These are phyloP conservation scores for Talinum fruticosum DNA, from an alignment of 148 eudicot species.

Conservation along the genomic window DNA sequence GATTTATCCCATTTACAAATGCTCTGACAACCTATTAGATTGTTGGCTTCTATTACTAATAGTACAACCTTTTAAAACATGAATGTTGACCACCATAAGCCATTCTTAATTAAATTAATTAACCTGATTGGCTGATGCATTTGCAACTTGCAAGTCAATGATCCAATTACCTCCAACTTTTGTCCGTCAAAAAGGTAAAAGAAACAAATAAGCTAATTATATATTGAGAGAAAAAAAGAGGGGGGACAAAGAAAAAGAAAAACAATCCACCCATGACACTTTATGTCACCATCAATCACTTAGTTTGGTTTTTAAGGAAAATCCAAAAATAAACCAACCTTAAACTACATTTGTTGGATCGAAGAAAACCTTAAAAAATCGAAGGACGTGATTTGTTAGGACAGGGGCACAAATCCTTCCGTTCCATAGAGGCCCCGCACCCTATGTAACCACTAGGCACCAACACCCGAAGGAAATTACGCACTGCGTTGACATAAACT, in stretches of 20 bases:
- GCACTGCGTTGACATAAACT: too few relatives aligned
- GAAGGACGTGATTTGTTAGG: neutral
- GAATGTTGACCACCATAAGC: neutral
- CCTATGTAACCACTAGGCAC: too few relatives aligned
- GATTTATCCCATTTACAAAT: neutral
- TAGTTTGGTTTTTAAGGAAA: neutral
- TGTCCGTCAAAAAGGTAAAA: neutral
- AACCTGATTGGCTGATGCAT: neutral
- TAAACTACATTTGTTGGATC: neutral
- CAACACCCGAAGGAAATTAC: too few relatives aligned
- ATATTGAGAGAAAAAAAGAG: neutral
- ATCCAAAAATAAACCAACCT: neutral
- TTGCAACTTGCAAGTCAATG: constrained; percentile 6
- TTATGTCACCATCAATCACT: neutral
- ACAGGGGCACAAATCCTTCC: neutral
- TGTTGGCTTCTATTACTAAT: neutral
- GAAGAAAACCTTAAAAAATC: neutral
- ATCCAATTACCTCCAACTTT: neutral
- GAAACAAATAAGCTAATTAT: neutral
- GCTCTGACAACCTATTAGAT: neutral
- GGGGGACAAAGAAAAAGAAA: neutral
- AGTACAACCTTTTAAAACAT: neutral
- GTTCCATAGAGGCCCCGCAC: neutral
- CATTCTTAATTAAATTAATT: neutral
- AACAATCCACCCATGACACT: neutral